A percentile compares a stretch with the other conserved stretches of the same genome.
Evolutionary conservation across 2,329 filamentous ascomycete species (phyloP).

Genomic region (Diaporthe ampelina): DNA sequence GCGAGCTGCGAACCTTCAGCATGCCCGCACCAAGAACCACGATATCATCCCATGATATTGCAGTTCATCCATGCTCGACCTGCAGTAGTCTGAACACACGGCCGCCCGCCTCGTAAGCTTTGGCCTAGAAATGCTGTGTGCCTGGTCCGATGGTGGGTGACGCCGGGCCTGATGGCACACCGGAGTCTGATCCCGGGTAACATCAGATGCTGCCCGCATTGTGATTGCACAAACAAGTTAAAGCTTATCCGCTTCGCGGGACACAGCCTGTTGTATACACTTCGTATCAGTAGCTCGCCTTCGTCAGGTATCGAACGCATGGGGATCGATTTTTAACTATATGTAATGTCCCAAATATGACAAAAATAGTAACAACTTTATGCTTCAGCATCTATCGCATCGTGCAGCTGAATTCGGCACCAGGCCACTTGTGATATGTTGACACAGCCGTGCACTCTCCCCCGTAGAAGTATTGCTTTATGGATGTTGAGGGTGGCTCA

Average conservation of each 20-base stretch:
- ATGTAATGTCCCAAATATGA: neutral
- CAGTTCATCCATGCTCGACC: conserved; percentile 13
- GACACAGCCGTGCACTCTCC: too few relatives aligned
- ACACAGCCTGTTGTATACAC: neutral
- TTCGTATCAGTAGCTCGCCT: neutral
- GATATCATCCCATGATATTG: conserved; percentile 20
- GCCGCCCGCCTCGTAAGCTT: conserved; percentile 5
- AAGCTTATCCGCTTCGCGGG: neutral
- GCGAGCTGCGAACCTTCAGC: neutral
- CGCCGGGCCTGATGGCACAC: neutral
- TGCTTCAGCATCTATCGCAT: too few relatives aligned
- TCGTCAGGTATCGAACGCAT: neutral
- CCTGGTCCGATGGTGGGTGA: conserved; percentile 19
- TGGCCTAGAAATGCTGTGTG: neutral
- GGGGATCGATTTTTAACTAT: neutral
- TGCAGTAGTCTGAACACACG: neutral
- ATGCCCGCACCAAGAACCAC: neutral
- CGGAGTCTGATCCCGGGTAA: conserved; percentile 15
- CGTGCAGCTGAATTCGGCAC: too few relatives aligned
- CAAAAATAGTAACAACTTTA: too few relatives aligned
- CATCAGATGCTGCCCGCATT: conserved; percentile 13
- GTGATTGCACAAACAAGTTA: conserved; percentile 9
- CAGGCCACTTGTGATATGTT: too few relatives aligned
- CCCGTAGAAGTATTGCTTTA: too few relatives aligned
- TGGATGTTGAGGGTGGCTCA: too few relatives aligned